Evolutionary conservation across 306 rosid species (phyloP).

Genomic region (Vigna unguiculata): DNA sequence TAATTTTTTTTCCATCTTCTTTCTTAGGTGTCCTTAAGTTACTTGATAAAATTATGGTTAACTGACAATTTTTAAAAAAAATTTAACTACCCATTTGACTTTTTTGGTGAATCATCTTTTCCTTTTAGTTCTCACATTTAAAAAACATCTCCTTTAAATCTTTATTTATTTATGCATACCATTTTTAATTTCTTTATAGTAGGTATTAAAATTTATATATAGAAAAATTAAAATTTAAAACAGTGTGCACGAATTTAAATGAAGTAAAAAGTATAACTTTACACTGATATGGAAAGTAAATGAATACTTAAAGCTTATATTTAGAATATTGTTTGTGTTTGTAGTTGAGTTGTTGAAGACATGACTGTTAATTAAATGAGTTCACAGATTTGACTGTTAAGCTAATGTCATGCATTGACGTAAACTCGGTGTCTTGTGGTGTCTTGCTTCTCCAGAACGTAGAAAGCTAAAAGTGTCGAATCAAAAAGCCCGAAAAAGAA

Average conservation of each 20-base stretch:
- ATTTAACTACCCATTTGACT: too few species aligned
- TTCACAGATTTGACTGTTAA: slow-evolving; percentile 27
- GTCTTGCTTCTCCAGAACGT: slow-evolving; percentile 40
- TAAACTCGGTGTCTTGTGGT: slow-evolving; percentile 11
- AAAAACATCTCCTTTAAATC: too few species aligned
- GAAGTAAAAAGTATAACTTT: too few species aligned
- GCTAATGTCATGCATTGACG: slow-evolving; percentile 38
- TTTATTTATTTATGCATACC: too few species aligned
- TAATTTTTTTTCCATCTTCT: slow-evolving; percentile 45
- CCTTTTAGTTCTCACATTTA: too few species aligned
- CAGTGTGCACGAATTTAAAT: too few species aligned
- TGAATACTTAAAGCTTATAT: too few species aligned
- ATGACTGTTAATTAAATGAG: slow-evolving; percentile 21
- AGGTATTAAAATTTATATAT: too few species aligned
- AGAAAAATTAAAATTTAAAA: too few species aligned
- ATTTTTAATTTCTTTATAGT: too few species aligned
- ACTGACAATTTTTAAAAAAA: neutral
- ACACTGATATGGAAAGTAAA: too few species aligned
- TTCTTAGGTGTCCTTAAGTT: slow-evolving; percentile 54
- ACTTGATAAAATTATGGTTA: slow-evolving; percentile 67
- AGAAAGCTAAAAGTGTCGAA: slow-evolving; percentile 38
- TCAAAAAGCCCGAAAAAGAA: slow-evolving; percentile 20
- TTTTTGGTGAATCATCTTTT: too few species aligned
- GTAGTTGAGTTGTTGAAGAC: slow-evolving; percentile 32
- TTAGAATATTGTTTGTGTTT: slow-evolving; percentile 17